Evolutionary conservation across 306 rosid species (phyloP).

Genomic region (Heteromeles arbutifolia): DNA sequence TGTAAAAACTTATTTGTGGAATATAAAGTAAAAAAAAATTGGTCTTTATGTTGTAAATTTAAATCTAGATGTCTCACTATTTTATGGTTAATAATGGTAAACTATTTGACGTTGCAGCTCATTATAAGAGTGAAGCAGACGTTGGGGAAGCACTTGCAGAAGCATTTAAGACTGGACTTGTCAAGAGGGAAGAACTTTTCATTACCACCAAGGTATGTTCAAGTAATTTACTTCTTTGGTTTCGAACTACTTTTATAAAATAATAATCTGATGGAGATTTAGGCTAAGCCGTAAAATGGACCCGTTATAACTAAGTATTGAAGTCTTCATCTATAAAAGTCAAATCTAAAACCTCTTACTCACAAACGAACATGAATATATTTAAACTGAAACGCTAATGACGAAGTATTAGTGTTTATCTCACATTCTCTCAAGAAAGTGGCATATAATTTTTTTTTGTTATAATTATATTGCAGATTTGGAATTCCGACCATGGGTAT

Average conservation of each 20-base stretch:
- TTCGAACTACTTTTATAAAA: no score
- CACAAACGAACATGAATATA: no score
- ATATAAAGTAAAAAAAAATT: background rate
- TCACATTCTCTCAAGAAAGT: background rate
- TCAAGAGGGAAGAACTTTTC: constrained; percentile 85
- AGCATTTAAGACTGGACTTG: constrained; percentile 60
- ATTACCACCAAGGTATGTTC: constrained; percentile 64
- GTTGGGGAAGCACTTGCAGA: constrained; percentile 80
- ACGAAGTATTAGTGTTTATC: background rate
- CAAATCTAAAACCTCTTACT: background rate
- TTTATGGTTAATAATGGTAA: no score
- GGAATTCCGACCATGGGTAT: constrained; percentile 88
- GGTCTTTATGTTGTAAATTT: background rate
- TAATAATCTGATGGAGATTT: background rate
- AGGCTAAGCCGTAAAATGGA: background rate
- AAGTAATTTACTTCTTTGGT: background rate
- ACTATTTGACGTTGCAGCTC: constrained; percentile 38
- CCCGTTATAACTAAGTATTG: no score
- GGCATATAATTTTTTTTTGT: background rate
- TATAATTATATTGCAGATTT: constrained; percentile 37
- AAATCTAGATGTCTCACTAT: background rate
- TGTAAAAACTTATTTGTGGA: no score
- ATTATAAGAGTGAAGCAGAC: constrained; percentile 68
- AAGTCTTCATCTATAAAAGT: no score
- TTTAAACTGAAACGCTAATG: background rate